These are phyloP conservation scores for Boletales sp. DNA, from an alignment of 768 basidiomycete genomes.

Conservation along the genomic window DNA sequence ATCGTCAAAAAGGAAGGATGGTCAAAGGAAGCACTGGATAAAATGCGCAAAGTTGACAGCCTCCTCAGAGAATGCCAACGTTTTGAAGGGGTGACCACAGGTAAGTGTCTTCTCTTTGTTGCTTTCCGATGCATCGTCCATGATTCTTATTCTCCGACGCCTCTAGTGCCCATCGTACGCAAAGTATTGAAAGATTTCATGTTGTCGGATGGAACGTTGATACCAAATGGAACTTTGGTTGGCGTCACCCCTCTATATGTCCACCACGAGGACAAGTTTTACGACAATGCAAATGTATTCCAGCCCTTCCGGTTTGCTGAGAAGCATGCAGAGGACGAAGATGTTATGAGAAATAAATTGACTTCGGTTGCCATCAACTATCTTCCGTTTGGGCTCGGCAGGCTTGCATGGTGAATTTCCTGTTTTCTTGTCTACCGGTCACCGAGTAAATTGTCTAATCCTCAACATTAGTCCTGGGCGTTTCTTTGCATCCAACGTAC, in stretches of 20 bases:
- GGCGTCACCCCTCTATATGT: constrained; percentile 19
- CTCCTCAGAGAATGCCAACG: constrained; percentile 24
- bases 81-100: constrained; percentile 22
- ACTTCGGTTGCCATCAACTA: constrained; percentile 29
- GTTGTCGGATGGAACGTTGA: constrained; percentile 36
- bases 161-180: constrained; percentile 6
- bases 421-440: no score
- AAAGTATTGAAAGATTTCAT: constrained; percentile 13
- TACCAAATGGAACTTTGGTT: constrained; percentile 33
- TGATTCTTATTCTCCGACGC: not conserved
- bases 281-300: constrained; percentile 29
- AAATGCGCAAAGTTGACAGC: constrained; percentile 20
- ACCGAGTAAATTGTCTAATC: no score
- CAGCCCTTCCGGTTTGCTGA: constrained; percentile 37
- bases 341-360: constrained; percentile 31
- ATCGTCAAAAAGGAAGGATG: constrained; percentile 14
- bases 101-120: constrained; percentile 13
- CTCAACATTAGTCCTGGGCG: constrained; percentile 10
- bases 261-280: constrained; percentile 22
- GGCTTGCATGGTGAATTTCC: constrained; percentile 10
- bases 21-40: constrained; percentile 13
- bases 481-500: constrained; percentile 5
- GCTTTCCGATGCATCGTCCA: not conserved
- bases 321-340: constrained; percentile 27
- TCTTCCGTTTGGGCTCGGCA: constrained; percentile 35